Evolutionary conservation across 2,329 filamentous ascomycete species (phyloP), one percentile per base, ranked within the genome.

Genomic region (Ophiosphaerella herpotricha): DNA sequence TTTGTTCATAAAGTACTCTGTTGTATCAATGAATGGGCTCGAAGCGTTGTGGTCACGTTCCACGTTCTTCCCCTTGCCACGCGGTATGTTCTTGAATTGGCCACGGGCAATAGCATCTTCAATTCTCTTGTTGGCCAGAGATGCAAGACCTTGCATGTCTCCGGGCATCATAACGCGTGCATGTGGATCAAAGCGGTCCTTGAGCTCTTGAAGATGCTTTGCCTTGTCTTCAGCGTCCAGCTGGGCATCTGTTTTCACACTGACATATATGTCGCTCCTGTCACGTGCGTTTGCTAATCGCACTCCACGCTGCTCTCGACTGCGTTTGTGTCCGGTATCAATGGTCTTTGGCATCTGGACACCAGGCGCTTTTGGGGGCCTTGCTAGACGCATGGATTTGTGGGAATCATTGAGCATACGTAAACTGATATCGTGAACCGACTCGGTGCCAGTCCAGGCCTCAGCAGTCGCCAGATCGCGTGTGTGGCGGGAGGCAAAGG

Each of bases 1-100:
- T 75, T 95, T 94, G 75, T 99, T 97, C 88, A 97, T 88, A 63
- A 97, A 90, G 71, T 97, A 97, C 74, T 97, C 93, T 0, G 94
- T 97, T 0, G 93, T 97, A 67, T 97, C 91, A 49, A 97, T 85
- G 66, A 96, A 97, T 0, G 94, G 91, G 60, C 88, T 95, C 61
- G 87, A 88, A 1, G 90, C 89, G 58, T 90, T 86, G 43, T 89
- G 78, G 61, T 97, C 92, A n/a, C 88, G 78, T 70, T 92, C 84
- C n/a, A 93, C 80, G 5, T 85, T 86, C 60, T 88, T 88, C 0
- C 93, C 93, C 2, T 92, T 82, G 24, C 68, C 7, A 85, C 66
- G 61, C 5, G 65, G 86, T 11, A 99, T 88, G 61, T 95, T 87
- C 68, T 84, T 84, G 75, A 99, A 97, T 68, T 96, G 89, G 0